Conservation (phyloP, 225 moss, liverwort and hornwort genomes). For the Antitrichia curtipendula region DNA sequence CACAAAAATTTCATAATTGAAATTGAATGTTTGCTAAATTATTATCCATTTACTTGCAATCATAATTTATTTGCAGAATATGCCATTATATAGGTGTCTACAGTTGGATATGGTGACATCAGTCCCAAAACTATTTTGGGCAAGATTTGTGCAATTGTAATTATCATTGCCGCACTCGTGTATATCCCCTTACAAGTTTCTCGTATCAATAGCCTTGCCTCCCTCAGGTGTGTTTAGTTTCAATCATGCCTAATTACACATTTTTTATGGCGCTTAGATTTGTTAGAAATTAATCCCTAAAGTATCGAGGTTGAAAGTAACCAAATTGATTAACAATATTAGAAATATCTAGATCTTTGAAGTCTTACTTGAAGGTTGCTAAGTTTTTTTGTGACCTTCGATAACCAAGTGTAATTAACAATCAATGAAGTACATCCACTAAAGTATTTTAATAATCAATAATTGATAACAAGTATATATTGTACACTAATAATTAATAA, state of each 20-base stretch:
- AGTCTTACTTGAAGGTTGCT: rapidly evolving
- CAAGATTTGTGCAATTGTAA: constrained; percentile 35
- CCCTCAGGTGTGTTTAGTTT: constrained; percentile 24
- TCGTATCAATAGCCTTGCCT: constrained; percentile 63
- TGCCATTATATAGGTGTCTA: constrained; percentile 54
- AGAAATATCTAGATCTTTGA: too few species aligned
- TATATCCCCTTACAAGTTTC: constrained; percentile 73
- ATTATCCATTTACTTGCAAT: not conserved
- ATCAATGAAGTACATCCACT: not conserved
- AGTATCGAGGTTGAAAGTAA: not conserved
- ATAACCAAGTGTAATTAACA: not conserved
- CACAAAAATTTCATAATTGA: not conserved
- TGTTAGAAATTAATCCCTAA: not conserved
- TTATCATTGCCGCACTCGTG: constrained; percentile 52
- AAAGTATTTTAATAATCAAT: not conserved
- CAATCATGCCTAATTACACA: too few species aligned
- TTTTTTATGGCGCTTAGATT: rapidly evolving
- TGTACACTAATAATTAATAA: not conserved
- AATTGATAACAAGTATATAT: not conserved
- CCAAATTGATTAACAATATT: not conserved
- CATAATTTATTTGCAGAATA: constrained; percentile 31
- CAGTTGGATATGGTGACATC: constrained; percentile 86
- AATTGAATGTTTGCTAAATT: not conserved
- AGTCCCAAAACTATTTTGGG: constrained; percentile 51
- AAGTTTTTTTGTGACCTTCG: not conserved